Evolutionary conservation across 1,284 basidiomycete genomes (phyloP), one percentile per base, ranked within the genome.

Genomic region (Cutaneotrichosporon curvatum): DNA sequence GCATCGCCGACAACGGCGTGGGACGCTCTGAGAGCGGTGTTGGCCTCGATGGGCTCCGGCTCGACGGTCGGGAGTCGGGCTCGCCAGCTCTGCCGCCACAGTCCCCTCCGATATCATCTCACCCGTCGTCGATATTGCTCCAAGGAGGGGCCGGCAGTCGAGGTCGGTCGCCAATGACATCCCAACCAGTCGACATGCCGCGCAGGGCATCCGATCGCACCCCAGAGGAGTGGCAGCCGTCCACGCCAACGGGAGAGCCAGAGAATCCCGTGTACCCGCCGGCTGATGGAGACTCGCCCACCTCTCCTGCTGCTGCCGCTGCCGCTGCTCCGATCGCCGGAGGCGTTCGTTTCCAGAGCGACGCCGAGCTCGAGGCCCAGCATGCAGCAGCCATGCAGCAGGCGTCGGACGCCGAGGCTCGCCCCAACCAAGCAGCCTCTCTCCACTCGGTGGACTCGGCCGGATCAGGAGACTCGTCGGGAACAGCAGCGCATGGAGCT

Each of bases 61-160:
- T 28, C 25, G 25, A 28, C 12, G 12, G 8, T 28, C 25, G 25
- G 8, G 25, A n/a, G n/a, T n/a, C n/a, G n/a, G n/a, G 25, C 7
- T 28, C 25, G 7, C 25, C 25, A 7, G 25, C 25, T 28, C 25
- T 28, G 25, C 25, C 12, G 25, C 25, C 25, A 28, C 25, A 28
- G 43, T 68, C 67, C 0, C 42, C 46, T 10, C 35, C 43, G 9
- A 35, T 39, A 30, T 39, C 41, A 34, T 37, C 35, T 11, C 42
- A 37, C 18, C 42, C 42, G 6, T 44, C 42, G 15, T 44, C 42
- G 19, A 44, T 44, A 25, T 20, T 44, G 4, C 28, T 44, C 4
- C 33, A 20, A 3, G 20, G 40, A 11, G 21, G 11, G 21, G 31
- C 32, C 21, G 31, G 14, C 11, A 20, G 22, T 43, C 19, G 2